A percentile compares a stretch with the other conserved stretches of the same genome.
Evolutionary conservation across 768 basidiomycete genomes (phyloP).

Genomic region (Collybia nuda): DNA sequence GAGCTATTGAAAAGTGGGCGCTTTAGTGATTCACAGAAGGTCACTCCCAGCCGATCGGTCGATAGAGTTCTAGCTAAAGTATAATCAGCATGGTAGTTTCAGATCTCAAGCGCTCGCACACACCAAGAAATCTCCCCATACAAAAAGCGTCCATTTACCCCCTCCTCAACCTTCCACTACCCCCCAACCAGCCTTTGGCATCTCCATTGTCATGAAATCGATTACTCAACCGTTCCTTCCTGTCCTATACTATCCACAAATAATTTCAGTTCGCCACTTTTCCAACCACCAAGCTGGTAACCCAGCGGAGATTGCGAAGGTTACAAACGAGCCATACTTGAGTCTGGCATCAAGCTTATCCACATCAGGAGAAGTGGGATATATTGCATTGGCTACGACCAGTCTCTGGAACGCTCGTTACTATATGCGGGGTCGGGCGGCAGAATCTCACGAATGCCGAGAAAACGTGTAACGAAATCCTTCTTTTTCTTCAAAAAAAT

Average conservation of each 20-base stretch:
- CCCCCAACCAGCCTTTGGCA: background rate
- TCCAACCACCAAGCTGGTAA: conserved; percentile 11
- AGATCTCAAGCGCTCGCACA: background rate
- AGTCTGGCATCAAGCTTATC: conserved; percentile 9
- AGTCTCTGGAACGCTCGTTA: no score
- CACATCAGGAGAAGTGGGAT: conserved; percentile 1
- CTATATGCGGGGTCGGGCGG: no score
- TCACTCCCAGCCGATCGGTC: background rate
- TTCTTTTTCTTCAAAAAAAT: no score
- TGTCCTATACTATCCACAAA: background rate
- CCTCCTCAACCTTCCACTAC: background rate
- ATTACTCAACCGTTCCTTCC: conserved; percentile 8
- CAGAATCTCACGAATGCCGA: no score
- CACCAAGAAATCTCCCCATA: background rate
- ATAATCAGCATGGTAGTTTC: background rate
- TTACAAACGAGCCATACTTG: background rate
- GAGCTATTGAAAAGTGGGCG: background rate
- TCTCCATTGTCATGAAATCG: background rate
- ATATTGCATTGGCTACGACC: conserved; percentile 12
- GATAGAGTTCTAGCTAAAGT: background rate
- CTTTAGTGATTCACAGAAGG: background rate
- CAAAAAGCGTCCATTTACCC: background rate
- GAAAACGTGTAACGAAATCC: no score
- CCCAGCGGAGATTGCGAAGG: conserved; percentile 1
- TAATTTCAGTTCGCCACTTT: conserved; percentile 5